A percentile compares a stretch with the other conserved stretches of the same genome.
Conservation (phyloP, 2,329 filamentous ascomycete genomes). For the Raffaelea arxii region DNA sequence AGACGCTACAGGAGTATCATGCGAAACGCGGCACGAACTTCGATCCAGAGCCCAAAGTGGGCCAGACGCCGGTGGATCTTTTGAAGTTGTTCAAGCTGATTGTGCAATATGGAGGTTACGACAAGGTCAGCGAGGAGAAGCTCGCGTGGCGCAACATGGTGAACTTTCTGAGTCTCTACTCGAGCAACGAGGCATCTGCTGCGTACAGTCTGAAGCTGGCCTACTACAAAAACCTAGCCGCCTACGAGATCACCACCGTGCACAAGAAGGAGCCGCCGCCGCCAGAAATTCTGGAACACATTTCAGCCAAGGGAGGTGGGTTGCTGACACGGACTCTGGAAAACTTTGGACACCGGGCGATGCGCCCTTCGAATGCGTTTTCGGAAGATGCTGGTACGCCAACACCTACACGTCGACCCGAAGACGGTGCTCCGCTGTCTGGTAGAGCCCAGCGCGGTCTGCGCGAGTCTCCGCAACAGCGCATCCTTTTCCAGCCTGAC, state of each 20-base stretch:
- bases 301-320: conserved; percentile 74
- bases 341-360: conserved; percentile 40
- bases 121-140: conserved; percentile 74
- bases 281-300: conserved; percentile 78
- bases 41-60: conserved; percentile 74
- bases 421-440: conserved; percentile 38
- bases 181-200: conserved; percentile 67
- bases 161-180: conserved; percentile 64
- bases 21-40: conserved; percentile 68
- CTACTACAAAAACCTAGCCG: conserved; percentile 83
- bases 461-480: conserved; percentile 74
- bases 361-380: conserved; percentile 31
- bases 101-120: conserved; percentile 71
- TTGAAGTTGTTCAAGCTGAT: conserved; percentile 71
- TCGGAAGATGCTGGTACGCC: conserved; percentile 26
- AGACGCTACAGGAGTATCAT: conserved; percentile 63
- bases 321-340: conserved; percentile 71
- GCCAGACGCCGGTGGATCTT: conserved; percentile 65
- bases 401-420: conserved; percentile 41
- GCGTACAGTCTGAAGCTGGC: conserved; percentile 79
- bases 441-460: conserved; percentile 54
- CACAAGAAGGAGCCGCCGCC: conserved; percentile 76
- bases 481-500: conserved; percentile 79
- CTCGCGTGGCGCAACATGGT: conserved; percentile 77
- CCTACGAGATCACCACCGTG: conserved; percentile 73